Conservation (phyloP, 73 alveolate species). For the Tetrahymena elliotti region DNA sequence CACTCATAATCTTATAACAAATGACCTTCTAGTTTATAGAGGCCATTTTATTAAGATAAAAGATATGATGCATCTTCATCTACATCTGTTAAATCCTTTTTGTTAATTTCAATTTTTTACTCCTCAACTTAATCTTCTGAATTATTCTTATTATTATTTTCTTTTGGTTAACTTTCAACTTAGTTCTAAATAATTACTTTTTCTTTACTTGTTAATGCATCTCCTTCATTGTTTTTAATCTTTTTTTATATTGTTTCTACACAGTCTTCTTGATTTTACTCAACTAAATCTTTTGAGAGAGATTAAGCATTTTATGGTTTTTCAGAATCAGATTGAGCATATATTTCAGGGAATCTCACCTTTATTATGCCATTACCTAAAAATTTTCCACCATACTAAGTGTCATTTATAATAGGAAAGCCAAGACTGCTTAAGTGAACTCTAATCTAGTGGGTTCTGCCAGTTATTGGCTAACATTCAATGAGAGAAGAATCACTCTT, state of each 20-base stretch:
- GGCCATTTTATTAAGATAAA: neutral
- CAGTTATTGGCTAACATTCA: slow-evolving; percentile 89
- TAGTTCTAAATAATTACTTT: neutral
- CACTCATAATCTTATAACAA: slow-evolving; percentile 12
- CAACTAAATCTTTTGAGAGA: neutral
- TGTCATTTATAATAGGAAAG: slow-evolving; percentile 94
- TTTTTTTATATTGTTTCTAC: neutral
- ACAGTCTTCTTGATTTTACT: neutral
- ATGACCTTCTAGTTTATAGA: neutral
- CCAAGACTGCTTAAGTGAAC: slow-evolving; percentile 89
- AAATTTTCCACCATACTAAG: slow-evolving; percentile 55
- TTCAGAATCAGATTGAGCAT: neutral
- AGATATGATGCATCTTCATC: neutral
- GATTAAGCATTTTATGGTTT: neutral
- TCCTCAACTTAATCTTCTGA: neutral
- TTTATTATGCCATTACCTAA: slow-evolving; percentile 19
- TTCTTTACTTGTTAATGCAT: neutral
- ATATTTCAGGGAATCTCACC: neutral
- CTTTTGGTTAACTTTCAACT: neutral
- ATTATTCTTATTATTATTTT: neutral
- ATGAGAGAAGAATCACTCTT: slow-evolving; percentile 78
- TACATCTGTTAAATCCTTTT: neutral
- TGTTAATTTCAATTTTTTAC: slow-evolving; percentile 6
- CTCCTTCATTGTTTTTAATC: neutral
- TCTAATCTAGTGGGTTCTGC: slow-evolving; percentile 98